These are phyloP conservation scores for Daldinia grandis DNA, from an alignment of 495 filamentous ascomycete species.

Conservation along the genomic window DNA sequence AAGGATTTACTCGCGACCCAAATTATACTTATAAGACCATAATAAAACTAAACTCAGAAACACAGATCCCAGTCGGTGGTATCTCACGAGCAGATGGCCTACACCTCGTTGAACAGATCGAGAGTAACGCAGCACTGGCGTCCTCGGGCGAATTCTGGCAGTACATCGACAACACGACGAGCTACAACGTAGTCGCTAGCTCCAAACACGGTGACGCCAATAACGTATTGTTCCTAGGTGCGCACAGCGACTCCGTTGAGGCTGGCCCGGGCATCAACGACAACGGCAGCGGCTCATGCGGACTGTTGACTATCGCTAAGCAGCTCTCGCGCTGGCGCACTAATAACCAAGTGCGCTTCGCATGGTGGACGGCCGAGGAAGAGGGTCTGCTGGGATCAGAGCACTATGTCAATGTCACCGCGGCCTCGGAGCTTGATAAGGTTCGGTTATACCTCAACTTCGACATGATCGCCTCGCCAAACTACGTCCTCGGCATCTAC, in stretches of 20 bases:
- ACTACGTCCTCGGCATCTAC: slow-evolving; percentile 73
- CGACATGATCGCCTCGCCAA: slow-evolving; percentile 81
- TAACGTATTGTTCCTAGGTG: slow-evolving; percentile 70
- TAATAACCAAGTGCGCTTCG: slow-evolving; percentile 74
- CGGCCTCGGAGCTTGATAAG: slow-evolving; percentile 55
- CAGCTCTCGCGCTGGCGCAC: slow-evolving; percentile 64
- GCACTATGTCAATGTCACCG: slow-evolving; percentile 61
- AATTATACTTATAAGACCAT: background rate
- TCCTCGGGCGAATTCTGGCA: slow-evolving; percentile 40
- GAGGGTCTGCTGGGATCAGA: slow-evolving; percentile 70
- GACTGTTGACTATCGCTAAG: slow-evolving; percentile 69
- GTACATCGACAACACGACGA: slow-evolving; percentile 52
- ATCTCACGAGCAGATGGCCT: slow-evolving; percentile 63
- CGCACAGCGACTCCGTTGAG: slow-evolving; percentile 73
- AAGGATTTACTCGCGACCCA: background rate
- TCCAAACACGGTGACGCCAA: slow-evolving; percentile 70
- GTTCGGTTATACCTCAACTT: slow-evolving; percentile 77
- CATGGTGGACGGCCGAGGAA: slow-evolving; percentile 75
- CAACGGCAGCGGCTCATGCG: slow-evolving; percentile 71
- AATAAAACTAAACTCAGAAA: slow-evolving; percentile 35
- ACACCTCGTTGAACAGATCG: slow-evolving; percentile 53
- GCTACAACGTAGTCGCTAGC: slow-evolving; percentile 73
- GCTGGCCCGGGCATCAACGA: slow-evolving; percentile 73
- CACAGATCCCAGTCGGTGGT: slow-evolving; percentile 59
- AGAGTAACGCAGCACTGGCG: slow-evolving; percentile 42